These are phyloP conservation scores for Cyathus striatus DNA, from an alignment of 768 basidiomycete genomes.

Conservation along the genomic window DNA sequence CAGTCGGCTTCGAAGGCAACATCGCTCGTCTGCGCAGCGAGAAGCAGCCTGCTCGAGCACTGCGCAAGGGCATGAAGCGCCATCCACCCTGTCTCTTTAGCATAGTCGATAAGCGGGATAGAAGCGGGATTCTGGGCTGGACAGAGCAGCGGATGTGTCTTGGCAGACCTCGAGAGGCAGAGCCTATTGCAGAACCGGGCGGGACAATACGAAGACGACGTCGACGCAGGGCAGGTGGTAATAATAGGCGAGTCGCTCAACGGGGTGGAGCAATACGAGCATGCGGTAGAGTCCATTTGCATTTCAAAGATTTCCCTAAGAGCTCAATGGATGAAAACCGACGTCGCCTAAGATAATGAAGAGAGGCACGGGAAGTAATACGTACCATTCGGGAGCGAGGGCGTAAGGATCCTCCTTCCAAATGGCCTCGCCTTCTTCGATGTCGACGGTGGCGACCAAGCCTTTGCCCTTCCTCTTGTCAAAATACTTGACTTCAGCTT, in stretches of 20 bases:
- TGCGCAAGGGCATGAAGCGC: conserved; percentile 70
- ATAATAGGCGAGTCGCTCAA: conserved; percentile 42
- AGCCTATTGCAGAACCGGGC: conserved; percentile 78
- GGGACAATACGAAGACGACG: conserved; percentile 40
- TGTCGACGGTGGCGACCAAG: conserved; percentile 63
- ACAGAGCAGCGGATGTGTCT: conserved; percentile 70
- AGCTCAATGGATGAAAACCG: conserved; percentile 9
- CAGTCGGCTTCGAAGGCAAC: conserved; percentile 44
- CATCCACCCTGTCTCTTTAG: conserved; percentile 63
- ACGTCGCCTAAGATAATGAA: not conserved
- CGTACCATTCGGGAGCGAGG: conserved; percentile 76
- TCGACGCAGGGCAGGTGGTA: conserved; percentile 47
- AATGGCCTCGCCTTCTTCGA: conserved; percentile 66
- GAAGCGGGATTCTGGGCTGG: conserved; percentile 69
- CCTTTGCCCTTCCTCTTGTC: conserved; percentile 76
- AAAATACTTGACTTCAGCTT: conserved; percentile 66
- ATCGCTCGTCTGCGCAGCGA: conserved; percentile 45
- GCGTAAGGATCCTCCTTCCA: conserved; percentile 87
- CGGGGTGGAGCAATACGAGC: conserved; percentile 70
- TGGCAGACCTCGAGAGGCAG: conserved; percentile 61
- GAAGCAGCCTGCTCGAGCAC: conserved; percentile 58
- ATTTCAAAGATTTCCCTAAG: conserved; percentile 75
- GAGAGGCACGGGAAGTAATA: conserved; percentile 1
- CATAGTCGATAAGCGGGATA: conserved; percentile 53
- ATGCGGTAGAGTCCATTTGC: conserved; percentile 55